Percentiles rank a stretch among this genome's conserved stretches.
phyloP scores from a whole-genome alignment of 441 rosid species.

The Manihot esculenta region DNA sequence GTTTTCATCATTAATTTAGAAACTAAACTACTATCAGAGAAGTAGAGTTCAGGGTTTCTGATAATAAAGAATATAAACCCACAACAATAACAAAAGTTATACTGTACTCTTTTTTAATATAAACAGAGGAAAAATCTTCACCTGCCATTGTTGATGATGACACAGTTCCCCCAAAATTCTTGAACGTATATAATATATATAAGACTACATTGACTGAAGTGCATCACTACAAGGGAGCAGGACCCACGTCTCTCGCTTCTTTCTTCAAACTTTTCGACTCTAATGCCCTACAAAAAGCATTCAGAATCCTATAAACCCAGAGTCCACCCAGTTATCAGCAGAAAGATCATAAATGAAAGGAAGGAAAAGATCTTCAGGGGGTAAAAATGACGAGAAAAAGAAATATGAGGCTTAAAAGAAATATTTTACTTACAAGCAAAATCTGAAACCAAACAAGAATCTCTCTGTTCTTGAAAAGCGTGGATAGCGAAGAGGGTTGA shows the following conservation, averaged over 20 bases:
- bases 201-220: slow-evolving; percentile 45
- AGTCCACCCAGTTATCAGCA: neutral
- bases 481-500: slow-evolving; percentile 24
- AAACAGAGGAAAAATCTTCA: slow-evolving; percentile 15
- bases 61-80: slow-evolving; percentile 21
- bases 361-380: no score
- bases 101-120: neutral
- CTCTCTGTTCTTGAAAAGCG: slow-evolving; percentile 9
- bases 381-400: no score
- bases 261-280: slow-evolving; percentile 25
- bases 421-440: neutral
- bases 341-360: neutral
- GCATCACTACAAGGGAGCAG: slow-evolving; percentile 54
- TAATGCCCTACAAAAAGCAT: slow-evolving; percentile 10
- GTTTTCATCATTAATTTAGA: slow-evolving; percentile 12
- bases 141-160: slow-evolving; percentile 39
- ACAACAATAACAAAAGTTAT: slow-evolving; percentile 14
- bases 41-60: slow-evolving; percentile 16
- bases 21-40: no score
- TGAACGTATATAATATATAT: slow-evolving; percentile 28
- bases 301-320: slow-evolving; percentile 8
- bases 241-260: slow-evolving; percentile 52
- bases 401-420: neutral
- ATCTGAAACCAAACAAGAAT: slow-evolving; percentile 5
- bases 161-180: slow-evolving; percentile 43